These are phyloP conservation scores for Inonotus obliquus DNA, from an alignment of 1,284 basidiomycete genomes.

Conservation along the genomic window DNA sequence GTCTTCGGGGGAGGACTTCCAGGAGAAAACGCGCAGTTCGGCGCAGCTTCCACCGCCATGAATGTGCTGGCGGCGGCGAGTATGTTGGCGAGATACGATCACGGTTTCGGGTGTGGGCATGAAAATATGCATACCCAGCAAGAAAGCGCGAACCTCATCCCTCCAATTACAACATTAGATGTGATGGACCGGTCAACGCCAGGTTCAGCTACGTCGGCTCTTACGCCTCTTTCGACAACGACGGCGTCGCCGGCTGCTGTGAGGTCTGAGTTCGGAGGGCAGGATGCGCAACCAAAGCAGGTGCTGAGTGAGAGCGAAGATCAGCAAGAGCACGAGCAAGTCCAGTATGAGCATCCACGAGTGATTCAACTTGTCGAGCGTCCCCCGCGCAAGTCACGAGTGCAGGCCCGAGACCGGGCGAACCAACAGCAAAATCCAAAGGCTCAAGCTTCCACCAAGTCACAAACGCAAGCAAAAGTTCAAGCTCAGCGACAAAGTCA, in stretches of 20 bases:
- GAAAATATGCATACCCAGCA: not conserved
- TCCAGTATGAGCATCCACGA: conserved; percentile 14
- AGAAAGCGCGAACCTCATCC: not conserved
- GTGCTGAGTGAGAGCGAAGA: not conserved
- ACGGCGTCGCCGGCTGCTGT: not conserved
- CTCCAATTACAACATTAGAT: not conserved
- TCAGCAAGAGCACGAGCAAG: not conserved
- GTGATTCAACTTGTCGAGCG: conserved; percentile 18
- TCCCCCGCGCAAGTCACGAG: conserved; percentile 3
- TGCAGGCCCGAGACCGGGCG: not conserved
- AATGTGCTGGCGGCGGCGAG: not conserved
- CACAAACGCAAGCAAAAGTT: not conserved
- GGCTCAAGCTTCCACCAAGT: not conserved
- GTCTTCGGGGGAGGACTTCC: not conserved
- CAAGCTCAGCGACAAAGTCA: conserved; percentile 2
- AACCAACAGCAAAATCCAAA: not conserved
- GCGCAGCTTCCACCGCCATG: not conserved
- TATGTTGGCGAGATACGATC: not conserved
- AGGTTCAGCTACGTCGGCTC: not conserved
- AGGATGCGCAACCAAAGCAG: not conserved
- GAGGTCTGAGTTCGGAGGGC: not conserved
- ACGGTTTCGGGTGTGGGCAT: not conserved
- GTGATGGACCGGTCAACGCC: not conserved
- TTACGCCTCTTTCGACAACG: not conserved
- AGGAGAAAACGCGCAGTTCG: not conserved